phyloP scores from a whole-genome alignment of 768 basidiomycete genomes.

The Podaxis mareebaensis region DNA sequence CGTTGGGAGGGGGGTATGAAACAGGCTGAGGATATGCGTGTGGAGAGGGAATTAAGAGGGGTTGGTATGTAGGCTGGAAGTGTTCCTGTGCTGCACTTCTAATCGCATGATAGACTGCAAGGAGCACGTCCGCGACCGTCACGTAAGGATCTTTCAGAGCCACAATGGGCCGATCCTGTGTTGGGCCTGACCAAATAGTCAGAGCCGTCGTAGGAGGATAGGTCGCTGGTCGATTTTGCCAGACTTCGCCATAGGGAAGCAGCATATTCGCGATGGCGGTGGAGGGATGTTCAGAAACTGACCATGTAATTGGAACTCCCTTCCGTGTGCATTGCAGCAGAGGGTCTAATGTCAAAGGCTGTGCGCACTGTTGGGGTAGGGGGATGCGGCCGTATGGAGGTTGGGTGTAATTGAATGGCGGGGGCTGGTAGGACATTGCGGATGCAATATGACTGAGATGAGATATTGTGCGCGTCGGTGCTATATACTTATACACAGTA shows the following conservation, averaged over 20 bases:
- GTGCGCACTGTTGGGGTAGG: neutral
- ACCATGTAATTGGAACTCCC: conserved; percentile 3
- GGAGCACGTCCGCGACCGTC: conserved; percentile 6
- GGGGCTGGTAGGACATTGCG: conserved; percentile 7
- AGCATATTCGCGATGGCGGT: neutral
- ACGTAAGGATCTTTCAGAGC: conserved; percentile 4
- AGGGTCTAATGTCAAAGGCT: neutral
- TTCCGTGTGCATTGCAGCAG: neutral
- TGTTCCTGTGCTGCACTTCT: conserved; percentile 1
- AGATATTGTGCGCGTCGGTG: neutral
- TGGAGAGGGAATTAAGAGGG: neutral
- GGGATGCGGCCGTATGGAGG: conserved; percentile 1
- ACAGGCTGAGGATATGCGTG: neutral
- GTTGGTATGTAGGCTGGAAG: conserved; percentile 1
- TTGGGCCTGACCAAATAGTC: conserved; percentile 10
- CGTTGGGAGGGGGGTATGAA: neutral
- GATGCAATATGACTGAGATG: conserved; percentile 4
- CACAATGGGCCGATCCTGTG: conserved; percentile 11
- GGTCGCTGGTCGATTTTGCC: conserved; percentile 8
- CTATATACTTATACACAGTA: neutral
- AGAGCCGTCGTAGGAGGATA: neutral
- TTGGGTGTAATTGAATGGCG: neutral
- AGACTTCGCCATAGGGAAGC: conserved; percentile 1
- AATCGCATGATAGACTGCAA: conserved; percentile 1
- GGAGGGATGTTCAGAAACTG: conserved; percentile 9